phyloP scores from a whole-genome alignment of 805 yeast species.

The Candida silvicultrix region DNA sequence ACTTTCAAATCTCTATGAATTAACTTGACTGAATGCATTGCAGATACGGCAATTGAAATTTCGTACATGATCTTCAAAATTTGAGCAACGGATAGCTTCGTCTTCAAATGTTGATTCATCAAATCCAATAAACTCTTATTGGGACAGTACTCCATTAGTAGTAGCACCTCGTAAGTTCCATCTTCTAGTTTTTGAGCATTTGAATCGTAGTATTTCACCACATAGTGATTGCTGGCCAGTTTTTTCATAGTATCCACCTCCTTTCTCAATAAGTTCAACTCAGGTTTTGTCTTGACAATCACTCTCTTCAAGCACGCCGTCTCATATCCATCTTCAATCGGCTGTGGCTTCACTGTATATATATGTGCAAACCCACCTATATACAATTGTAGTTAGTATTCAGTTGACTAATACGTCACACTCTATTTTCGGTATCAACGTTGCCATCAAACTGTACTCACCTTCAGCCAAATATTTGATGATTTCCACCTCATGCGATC shows the following conservation, averaged over 20 bases:
- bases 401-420: not conserved
- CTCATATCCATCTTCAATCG: constrained; percentile 37
- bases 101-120: constrained; percentile 80
- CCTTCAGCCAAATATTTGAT: constrained; percentile 60
- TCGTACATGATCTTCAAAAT: constrained; percentile 81
- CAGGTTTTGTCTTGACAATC: constrained; percentile 63
- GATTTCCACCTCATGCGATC: constrained; percentile 50
- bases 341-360: constrained; percentile 54
- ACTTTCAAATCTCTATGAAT: constrained; percentile 93
- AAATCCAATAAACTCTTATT: constrained; percentile 81
- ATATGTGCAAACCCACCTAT: constrained; percentile 77
- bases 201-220: constrained; percentile 69
- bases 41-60: constrained; percentile 69
- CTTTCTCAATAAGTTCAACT: constrained; percentile 56
- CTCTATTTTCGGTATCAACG: not conserved
- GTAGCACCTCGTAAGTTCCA: constrained; percentile 73
- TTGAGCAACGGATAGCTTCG: constrained; percentile 71
- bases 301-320: constrained; percentile 70
- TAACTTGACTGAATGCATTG: constrained; percentile 70
- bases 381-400: constrained; percentile 3
- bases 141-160: constrained; percentile 91
- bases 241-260: constrained; percentile 78
- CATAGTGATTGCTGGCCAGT: constrained; percentile 46
- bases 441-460: constrained; percentile 13
- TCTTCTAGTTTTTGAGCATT: constrained; percentile 57